Evolutionary conservation across 1,284 basidiomycete genomes (phyloP), one percentile per base, ranked within the genome.

Genomic region (Hypsizygus ulmarius): DNA sequence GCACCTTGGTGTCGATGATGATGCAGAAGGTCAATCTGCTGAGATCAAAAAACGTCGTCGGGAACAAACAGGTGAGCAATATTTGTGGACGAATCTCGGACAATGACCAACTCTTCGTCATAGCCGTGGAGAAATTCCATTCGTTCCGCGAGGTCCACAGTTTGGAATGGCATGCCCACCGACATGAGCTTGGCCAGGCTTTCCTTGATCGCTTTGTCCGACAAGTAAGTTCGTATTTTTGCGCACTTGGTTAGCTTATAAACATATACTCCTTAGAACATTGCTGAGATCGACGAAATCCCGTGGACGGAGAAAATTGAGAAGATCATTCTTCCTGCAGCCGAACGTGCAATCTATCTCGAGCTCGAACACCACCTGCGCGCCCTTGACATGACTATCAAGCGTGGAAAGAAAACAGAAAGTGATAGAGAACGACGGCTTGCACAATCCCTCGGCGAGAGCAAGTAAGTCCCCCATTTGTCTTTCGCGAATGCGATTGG

Each of bases 261-360:
- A 51, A 15, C 21, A 34, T 29, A 14, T 35, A 41, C 34, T 53
- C 10, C 15, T 18, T 59, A 97, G 84, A 97, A 97, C 64, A 86
- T 96, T 48, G 93, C 94, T 5, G 95, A 97, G 70, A 97, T 97
- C 46, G 93, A 94, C 54, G 95, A 97, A 65, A 95, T 97, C 51
- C 88, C 89, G 1, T 92, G 84, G 63, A 78, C 79, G 1, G 79
- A 81, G 55, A 75, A 89, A 52, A 70, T 87, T 37, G 75, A 86
- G 59, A 74, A 77, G 30, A 80, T 97, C 37, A 70, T 75, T 28
- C 79, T 97, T 10, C 94, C 95, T 11, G 93, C 95, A 0, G 92
- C 95, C 0, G 95, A 97, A 65, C 87, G 91, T 9, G 94, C 95
- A 0, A 93, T 97, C 52, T 97, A 97, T 64, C 76, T 97, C 30